Evolutionary conservation across 176 grass and related monocot species (phyloP).

Genomic region (Rhynchospora tenuis): DNA sequence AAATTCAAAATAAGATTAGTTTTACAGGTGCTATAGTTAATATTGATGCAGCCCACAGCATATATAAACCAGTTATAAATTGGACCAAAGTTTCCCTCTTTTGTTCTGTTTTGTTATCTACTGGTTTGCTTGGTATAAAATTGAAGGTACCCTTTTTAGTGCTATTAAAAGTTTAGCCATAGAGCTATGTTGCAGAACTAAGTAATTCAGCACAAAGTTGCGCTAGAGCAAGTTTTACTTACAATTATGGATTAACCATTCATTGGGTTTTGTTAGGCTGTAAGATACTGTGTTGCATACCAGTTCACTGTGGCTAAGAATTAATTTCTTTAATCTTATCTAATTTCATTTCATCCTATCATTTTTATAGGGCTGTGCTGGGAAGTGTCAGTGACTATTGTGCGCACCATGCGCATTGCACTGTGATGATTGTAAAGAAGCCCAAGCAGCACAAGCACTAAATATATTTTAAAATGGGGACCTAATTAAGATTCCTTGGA

Average conservation of each 20-base stretch:
- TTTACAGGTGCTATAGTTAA: not conserved
- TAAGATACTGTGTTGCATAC: not conserved
- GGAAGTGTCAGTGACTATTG: slow-evolving; percentile 93
- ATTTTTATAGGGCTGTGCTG: slow-evolving; percentile 54
- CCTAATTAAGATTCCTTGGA: not conserved
- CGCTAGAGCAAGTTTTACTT: not conserved
- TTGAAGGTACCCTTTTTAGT: not conserved
- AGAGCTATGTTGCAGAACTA: not conserved
- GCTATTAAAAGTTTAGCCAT: not conserved
- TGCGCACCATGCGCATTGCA: slow-evolving; percentile 80
- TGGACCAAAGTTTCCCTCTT: not conserved
- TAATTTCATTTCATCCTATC: not conserved
- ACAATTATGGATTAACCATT: not conserved
- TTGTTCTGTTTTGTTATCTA: not conserved
- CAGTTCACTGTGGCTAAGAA: not conserved
- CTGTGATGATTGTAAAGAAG: slow-evolving; percentile 91
- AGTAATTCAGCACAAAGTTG: not conserved
- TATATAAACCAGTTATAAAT: not conserved
- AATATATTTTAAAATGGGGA: not conserved
- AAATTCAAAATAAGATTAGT: not conserved
- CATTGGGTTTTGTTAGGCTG: not conserved
- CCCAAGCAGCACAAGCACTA: slow-evolving; percentile 59
- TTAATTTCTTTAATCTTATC: slow-evolving; percentile 1
- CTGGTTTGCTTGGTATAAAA: not conserved
- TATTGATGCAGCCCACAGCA: not conserved